Conservation (phyloP, 306 rosid genomes). For the Fragaria nilgerrensis region DNA sequence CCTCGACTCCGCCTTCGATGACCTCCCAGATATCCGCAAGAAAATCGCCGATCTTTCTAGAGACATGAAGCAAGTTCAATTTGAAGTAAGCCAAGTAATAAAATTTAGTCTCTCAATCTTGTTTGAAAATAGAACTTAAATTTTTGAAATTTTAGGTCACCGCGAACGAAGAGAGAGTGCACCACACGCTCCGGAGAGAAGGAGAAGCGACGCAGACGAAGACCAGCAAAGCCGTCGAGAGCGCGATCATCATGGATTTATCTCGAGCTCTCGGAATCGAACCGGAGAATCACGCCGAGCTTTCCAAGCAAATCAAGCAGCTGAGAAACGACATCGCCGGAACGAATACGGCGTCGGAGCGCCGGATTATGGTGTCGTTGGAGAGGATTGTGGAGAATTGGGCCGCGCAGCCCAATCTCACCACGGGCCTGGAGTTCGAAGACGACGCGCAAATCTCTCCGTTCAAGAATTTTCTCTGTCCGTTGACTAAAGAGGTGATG, state of each 20-base stretch:
- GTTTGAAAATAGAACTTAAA: neutral
- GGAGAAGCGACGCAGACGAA: conserved; percentile 41
- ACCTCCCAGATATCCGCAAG: conserved; percentile 39
- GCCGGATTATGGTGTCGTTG: conserved; percentile 37
- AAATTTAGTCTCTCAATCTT: neutral
- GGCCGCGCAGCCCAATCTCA: conserved; percentile 24
- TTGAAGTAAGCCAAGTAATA: conserved; percentile 24
- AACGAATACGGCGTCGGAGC: conserved; percentile 23
- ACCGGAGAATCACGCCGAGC: conserved; percentile 37
- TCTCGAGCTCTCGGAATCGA: conserved; percentile 56
- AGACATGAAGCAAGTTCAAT: conserved; percentile 52
- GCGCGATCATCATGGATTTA: conserved; percentile 59
- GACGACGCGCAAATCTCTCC: conserved; percentile 42
- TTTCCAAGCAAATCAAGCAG: conserved; percentile 40
- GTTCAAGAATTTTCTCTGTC: conserved; percentile 47
- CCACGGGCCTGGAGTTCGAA: conserved; percentile 32
- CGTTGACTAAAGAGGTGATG: conserved; percentile 57
- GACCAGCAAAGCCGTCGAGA: conserved; percentile 49
- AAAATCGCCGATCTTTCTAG: conserved; percentile 38
- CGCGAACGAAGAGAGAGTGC: conserved; percentile 47
- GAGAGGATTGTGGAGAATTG: conserved; percentile 39
- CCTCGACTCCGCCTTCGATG: conserved; percentile 30
- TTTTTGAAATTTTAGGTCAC: conserved; percentile 29
- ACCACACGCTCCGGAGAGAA: conserved; percentile 43
- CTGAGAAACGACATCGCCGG: conserved; percentile 34